Conservation (phyloP, 108 stramenopile genomes). For the Nitzschia sp. region DNA sequence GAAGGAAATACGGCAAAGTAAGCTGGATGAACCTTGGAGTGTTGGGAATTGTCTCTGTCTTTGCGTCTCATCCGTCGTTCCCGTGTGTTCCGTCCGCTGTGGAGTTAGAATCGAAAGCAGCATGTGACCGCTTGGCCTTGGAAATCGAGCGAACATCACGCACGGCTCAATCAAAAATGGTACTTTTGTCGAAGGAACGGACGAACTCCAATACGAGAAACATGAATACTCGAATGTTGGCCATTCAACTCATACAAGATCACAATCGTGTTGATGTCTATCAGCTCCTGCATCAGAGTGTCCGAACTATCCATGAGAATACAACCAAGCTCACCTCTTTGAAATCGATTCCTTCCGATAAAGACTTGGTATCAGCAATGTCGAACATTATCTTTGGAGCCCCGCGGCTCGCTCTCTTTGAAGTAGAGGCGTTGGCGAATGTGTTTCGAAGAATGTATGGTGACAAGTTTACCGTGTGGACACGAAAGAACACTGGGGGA, state of each 20-base stretch:
- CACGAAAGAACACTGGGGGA: background rate
- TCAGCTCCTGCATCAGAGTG: background rate
- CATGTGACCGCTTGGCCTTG: background rate
- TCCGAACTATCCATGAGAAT: background rate
- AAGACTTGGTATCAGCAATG: background rate
- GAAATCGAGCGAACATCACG: background rate
- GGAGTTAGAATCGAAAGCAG: background rate
- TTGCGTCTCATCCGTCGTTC: background rate
- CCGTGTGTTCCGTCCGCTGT: background rate
- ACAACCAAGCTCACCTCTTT: background rate
- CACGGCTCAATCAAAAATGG: background rate
- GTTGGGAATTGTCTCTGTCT: no score
- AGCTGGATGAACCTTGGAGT: background rate
- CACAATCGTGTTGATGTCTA: constrained; percentile 1
- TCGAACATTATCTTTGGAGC: background rate
- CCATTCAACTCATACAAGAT: background rate
- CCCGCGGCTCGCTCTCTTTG: background rate
- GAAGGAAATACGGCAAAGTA: constrained; percentile 4
- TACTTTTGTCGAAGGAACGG: background rate
- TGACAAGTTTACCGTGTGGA: background rate
- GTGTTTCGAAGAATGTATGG: background rate
- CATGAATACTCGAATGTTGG: background rate
- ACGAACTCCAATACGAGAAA: background rate
- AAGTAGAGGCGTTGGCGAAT: background rate
- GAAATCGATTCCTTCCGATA: background rate